Evolutionary conservation across 129 eudicot genomes (phyloP).

Genomic region (Flaveria ramosissima): DNA sequence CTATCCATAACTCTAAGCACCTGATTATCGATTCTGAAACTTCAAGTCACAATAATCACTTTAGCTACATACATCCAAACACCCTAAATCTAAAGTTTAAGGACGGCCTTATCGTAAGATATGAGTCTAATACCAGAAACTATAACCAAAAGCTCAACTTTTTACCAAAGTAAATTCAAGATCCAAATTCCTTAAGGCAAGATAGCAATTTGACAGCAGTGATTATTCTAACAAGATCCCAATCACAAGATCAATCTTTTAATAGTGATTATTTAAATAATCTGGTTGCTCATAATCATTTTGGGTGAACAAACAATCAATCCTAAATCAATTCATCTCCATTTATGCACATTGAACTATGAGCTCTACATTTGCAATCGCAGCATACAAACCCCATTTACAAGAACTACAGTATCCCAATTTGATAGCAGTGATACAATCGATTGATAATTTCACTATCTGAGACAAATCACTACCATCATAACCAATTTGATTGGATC

Average conservation of each 20-base stretch:
- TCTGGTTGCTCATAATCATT: background rate
- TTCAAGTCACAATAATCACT: background rate
- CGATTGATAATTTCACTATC: background rate
- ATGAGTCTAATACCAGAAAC: background rate
- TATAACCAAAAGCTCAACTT: background rate
- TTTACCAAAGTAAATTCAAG: too few relatives aligned
- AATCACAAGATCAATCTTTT: background rate
- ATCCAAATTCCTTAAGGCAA: too few relatives aligned
- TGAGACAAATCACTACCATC: background rate
- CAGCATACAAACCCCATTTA: background rate
- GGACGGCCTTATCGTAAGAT: background rate
- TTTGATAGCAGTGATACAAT: too few relatives aligned
- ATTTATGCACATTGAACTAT: background rate
- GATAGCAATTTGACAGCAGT: too few relatives aligned
- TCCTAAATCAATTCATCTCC: background rate
- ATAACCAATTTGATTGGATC: constrained; percentile 5
- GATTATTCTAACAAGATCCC: too few relatives aligned
- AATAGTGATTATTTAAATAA: background rate
- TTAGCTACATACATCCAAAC: background rate
- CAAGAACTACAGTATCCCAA: background rate
- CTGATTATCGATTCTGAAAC: background rate
- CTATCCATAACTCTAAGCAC: background rate
- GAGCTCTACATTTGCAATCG: background rate
- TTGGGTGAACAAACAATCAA: background rate
- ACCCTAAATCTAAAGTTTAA: background rate